These are phyloP conservation scores for Aspergillus pseudoterreus DNA, from an alignment of 2,329 filamentous ascomycete species.

Conservation along the genomic window DNA sequence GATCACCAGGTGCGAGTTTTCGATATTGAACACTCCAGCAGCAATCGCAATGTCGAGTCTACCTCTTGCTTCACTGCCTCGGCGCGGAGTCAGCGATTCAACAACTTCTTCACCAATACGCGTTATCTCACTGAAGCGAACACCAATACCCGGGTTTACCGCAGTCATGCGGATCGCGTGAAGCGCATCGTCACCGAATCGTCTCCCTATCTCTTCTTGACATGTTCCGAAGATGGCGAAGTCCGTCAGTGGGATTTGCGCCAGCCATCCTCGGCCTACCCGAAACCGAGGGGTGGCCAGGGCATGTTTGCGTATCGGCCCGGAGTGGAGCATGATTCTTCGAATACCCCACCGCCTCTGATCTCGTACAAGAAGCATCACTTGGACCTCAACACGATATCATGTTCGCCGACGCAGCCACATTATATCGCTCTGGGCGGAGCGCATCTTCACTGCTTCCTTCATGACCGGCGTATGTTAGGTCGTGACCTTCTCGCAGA, in stretches of 20 bases:
- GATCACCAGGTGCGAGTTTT: constrained; percentile 64
- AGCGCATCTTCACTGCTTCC: constrained; percentile 65
- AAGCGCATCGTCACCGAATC: constrained; percentile 68
- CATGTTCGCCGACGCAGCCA: constrained; percentile 63
- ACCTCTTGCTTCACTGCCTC: constrained; percentile 42
- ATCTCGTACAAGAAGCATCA: constrained; percentile 64
- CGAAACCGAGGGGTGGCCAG: constrained; percentile 46
- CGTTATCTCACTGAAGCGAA: constrained; percentile 55
- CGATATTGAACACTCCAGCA: constrained; percentile 60
- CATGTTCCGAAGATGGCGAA: constrained; percentile 67
- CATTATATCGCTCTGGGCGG: constrained; percentile 68
- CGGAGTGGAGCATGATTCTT: constrained; percentile 42
- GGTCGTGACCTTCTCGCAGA: constrained; percentile 57
- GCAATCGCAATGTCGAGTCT: constrained; percentile 42
- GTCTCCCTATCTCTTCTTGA: constrained; percentile 64
- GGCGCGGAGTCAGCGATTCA: constrained; percentile 48
- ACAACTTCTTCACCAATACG: constrained; percentile 51
- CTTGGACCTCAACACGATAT: constrained; percentile 65
- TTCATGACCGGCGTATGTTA: constrained; percentile 66
- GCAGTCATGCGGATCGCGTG: constrained; percentile 61
- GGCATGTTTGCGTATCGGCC: constrained; percentile 41
- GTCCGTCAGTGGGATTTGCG: constrained; percentile 66
- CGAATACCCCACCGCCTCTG: constrained; percentile 58
- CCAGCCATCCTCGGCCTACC: constrained; percentile 62
- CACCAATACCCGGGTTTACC: constrained; percentile 60